A percentile compares a stretch with the other conserved stretches of the same genome.
phyloP scores from a whole-genome alignment of 2,329 filamentous ascomycete genomes.

The Colletotrichum ledebouriae region DNA sequence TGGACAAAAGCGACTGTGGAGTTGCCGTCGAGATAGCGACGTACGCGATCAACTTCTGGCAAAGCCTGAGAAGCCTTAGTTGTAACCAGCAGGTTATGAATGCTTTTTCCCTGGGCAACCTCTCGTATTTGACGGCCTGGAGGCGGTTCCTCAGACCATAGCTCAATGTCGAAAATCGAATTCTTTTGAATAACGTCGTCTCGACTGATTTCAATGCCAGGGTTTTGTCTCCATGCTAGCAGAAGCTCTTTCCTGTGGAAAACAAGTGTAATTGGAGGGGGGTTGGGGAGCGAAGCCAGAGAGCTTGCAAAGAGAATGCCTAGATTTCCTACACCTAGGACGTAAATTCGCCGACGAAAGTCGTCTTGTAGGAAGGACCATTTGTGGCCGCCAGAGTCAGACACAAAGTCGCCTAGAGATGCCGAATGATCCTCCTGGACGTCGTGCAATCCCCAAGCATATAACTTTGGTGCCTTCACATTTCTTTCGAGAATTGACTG shows the following conservation, averaged over 20 bases:
- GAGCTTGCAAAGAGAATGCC: slow-evolving; percentile 83
- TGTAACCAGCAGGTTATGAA: slow-evolving; percentile 82
- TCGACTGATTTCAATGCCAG: slow-evolving; percentile 61
- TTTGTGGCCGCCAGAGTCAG: neutral
- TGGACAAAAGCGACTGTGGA: slow-evolving; percentile 89
- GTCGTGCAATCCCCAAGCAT: slow-evolving; percentile 53
- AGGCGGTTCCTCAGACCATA: slow-evolving; percentile 64
- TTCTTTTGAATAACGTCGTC: slow-evolving; percentile 49
- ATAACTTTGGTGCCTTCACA: slow-evolving; percentile 50
- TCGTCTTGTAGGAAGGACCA: neutral
- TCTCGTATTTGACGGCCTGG: slow-evolving; percentile 54
- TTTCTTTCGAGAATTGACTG: slow-evolving; percentile 46
- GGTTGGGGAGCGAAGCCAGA: slow-evolving; percentile 69
- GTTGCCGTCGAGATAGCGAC: slow-evolving; percentile 69
- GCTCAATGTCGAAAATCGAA: slow-evolving; percentile 64
- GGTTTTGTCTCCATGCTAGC: slow-evolving; percentile 59
- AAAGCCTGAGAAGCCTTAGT: slow-evolving; percentile 80
- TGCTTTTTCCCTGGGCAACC: slow-evolving; percentile 56
- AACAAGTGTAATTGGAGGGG: slow-evolving; percentile 84
- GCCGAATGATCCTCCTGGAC: slow-evolving; percentile 37
- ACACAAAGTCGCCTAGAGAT: neutral
- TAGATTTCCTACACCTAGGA: slow-evolving; percentile 85
- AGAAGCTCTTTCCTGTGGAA: slow-evolving; percentile 72
- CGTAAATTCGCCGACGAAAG: slow-evolving; percentile 70
- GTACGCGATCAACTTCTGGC: slow-evolving; percentile 70